phyloP scores from a whole-genome alignment of 306 rosid genomes.

The Quercus glauca region DNA sequence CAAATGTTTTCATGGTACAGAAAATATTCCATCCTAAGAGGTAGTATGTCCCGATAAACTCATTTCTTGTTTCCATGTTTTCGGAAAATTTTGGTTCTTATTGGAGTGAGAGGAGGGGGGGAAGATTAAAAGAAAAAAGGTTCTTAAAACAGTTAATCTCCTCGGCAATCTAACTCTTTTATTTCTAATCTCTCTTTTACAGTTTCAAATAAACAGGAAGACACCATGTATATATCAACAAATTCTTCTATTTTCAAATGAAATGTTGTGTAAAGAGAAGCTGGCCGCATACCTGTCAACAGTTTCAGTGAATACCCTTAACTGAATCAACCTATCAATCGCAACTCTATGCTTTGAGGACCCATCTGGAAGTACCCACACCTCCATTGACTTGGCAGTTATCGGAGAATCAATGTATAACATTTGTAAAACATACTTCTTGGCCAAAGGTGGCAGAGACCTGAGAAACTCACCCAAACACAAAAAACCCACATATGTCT shows the following conservation, averaged over 20 bases:
- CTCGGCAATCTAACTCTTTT: not conserved
- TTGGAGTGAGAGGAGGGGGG: not conserved
- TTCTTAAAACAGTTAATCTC: not conserved
- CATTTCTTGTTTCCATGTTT: not conserved
- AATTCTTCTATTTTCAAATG: not conserved
- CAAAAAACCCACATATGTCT: not conserved
- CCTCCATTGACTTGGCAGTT: slow-evolving; percentile 70
- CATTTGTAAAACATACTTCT: slow-evolving; percentile 79
- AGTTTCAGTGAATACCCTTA: slow-evolving; percentile 71
- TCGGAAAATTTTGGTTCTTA: not conserved
- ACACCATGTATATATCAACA: not conserved
- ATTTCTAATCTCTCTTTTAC: not conserved
- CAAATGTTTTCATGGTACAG: not conserved
- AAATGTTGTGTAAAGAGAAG: not conserved
- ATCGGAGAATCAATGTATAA: slow-evolving; percentile 61
- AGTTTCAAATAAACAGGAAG: not conserved
- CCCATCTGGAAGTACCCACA: slow-evolving; percentile 94
- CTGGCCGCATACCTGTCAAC: slow-evolving; percentile 48
- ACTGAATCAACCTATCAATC: slow-evolving; percentile 81
- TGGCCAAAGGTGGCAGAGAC: slow-evolving; percentile 90
- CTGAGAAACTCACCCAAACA: slow-evolving; percentile 35
- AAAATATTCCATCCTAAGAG: not conserved
- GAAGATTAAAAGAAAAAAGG: not conserved
- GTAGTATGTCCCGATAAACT: not conserved
- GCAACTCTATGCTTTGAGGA: slow-evolving; percentile 80